phyloP scores from a whole-genome alignment of 2,329 filamentous ascomycete genomes.

The Fusarium falciforme region DNA sequence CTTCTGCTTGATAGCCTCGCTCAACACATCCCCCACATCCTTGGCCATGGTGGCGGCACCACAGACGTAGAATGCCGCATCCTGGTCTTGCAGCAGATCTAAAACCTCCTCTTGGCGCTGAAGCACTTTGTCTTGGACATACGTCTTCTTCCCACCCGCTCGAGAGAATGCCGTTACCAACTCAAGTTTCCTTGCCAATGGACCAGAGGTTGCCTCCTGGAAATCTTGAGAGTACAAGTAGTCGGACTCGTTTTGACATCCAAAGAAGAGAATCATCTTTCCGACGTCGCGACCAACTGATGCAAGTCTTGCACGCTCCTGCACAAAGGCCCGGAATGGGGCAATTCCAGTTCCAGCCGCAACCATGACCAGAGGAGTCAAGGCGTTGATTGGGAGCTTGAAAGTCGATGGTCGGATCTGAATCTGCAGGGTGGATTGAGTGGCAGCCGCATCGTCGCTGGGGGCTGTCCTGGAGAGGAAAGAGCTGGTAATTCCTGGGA shows the following conservation, averaged over 20 bases:
- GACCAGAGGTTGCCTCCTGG: not conserved
- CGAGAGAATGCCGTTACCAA: not conserved
- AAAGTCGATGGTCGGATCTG: not conserved
- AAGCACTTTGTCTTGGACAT: not conserved
- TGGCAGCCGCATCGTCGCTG: not conserved
- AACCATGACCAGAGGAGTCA: not conserved
- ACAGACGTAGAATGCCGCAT: not conserved
- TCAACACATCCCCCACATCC: not conserved
- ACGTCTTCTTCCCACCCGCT: not conserved
- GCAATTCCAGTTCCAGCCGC: not conserved
- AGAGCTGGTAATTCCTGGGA: slow-evolving; percentile 15
- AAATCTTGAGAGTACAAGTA: not conserved
- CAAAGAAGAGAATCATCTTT: not conserved
- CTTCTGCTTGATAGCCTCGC: not conserved
- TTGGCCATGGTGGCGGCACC: not conserved
- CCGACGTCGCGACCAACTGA: not conserved
- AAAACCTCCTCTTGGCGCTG: not conserved
- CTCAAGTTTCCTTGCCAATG: not conserved
- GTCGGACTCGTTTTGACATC: not conserved
- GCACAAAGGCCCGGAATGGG: not conserved
- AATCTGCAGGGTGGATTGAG: not conserved
- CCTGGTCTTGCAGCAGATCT: not conserved
- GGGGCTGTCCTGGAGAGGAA: not conserved
- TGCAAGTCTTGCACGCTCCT: not conserved
- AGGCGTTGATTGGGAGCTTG: not conserved